Percentiles rank a stretch among this genome's conserved stretches.
Conservation (phyloP, 306 rosid species). For the Pyrus communis region DNA sequence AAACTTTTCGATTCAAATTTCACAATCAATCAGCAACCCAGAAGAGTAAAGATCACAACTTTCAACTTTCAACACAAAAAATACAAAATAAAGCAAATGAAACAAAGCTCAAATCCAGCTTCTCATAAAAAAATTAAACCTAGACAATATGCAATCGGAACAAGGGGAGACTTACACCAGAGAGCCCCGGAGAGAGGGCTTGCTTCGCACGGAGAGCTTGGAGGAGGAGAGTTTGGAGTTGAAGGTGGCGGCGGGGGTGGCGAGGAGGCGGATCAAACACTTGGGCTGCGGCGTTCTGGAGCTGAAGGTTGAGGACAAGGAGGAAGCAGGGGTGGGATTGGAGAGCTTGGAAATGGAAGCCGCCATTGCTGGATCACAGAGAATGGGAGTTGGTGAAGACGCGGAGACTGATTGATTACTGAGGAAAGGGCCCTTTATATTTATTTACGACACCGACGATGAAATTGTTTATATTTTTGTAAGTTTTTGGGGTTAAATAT, state of each 20-base stretch:
- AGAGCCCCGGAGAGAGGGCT: conserved; percentile 26
- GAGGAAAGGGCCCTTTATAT: not conserved
- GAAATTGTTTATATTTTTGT: not conserved
- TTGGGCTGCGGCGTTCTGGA: conserved; percentile 40
- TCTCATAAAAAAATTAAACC: not conserved
- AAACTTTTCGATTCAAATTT: not conserved
- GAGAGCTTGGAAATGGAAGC: conserved; percentile 57
- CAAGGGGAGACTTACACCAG: conserved; percentile 32
- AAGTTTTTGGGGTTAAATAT: not conserved
- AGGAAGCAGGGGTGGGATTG: conserved; percentile 27
- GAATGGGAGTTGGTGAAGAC: conserved; percentile 2
- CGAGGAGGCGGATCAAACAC: conserved; percentile 32
- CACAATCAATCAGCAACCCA: not conserved
- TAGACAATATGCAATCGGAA: not conserved
- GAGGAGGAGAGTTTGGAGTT: conserved; percentile 33
- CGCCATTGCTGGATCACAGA: conserved; percentile 41
- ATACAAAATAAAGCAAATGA: not conserved
- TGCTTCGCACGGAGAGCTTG: conserved; percentile 27
- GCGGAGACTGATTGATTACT: not conserved
- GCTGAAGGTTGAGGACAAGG: conserved; percentile 30
- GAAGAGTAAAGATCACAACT: not conserved
- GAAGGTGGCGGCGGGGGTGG: conserved; percentile 12
- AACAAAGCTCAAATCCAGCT: not conserved
- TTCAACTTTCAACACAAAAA: not conserved
- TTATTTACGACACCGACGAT: not conserved